Evolutionary conservation across 148 eudicot genomes (phyloP).

Genomic region (Diospyros kaki): DNA sequence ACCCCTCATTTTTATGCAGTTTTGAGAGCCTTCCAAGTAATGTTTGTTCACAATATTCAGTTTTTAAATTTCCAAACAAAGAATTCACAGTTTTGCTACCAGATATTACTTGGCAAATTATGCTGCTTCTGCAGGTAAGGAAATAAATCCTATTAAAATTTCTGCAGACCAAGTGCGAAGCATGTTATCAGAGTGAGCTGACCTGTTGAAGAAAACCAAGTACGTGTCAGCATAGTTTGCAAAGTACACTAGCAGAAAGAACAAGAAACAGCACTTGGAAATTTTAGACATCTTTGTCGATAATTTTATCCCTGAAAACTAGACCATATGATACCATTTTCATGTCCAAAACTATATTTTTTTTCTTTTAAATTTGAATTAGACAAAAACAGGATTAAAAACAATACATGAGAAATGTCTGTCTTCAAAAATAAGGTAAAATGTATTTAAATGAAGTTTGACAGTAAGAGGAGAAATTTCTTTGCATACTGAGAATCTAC

Average conservation of each 20-base stretch:
- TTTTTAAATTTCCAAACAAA: conserved; percentile 12
- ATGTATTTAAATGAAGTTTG: conserved; percentile 1
- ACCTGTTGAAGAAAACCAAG: conserved; percentile 9
- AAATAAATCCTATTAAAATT: background rate
- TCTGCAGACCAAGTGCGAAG: background rate
- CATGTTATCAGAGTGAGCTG: background rate
- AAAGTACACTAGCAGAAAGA: background rate
- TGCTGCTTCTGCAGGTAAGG: background rate
- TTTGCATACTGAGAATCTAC: background rate
- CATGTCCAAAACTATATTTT: background rate
- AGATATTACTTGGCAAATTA: background rate
- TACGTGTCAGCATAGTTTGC: conserved; percentile 1
- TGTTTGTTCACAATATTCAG: conserved; percentile 6
- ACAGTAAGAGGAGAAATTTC: background rate
- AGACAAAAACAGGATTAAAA: background rate
- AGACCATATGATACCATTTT: background rate
- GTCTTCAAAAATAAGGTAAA: background rate
- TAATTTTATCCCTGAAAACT: background rate
- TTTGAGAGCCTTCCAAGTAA: background rate
- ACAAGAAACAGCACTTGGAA: background rate
- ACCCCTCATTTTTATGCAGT: conserved; percentile 57
- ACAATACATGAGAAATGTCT: no score
- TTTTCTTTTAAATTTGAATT: conserved; percentile 3
- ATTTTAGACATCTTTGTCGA: background rate
- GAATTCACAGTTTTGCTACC: conserved; percentile 14